These are phyloP conservation scores for Talaromyces sp. DNA, from an alignment of 2,329 filamentous ascomycete genomes.

Conservation along the genomic window DNA sequence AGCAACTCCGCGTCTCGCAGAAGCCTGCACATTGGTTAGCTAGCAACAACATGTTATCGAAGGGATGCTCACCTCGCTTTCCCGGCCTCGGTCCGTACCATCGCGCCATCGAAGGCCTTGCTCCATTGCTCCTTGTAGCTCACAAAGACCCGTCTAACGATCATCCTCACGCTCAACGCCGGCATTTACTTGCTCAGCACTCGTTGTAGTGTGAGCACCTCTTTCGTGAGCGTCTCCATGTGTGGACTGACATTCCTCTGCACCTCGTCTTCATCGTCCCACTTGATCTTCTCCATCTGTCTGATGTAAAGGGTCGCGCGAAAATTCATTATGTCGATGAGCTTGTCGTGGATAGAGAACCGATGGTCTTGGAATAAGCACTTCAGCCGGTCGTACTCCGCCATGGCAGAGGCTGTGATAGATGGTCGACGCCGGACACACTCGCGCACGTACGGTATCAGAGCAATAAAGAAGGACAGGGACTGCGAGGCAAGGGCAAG, in stretches of 20 bases:
- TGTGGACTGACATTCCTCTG: conserved; percentile 59
- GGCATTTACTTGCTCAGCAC: conserved; percentile 78
- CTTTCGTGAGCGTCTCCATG: conserved; percentile 82
- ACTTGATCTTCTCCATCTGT: conserved; percentile 69
- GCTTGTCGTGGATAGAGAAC: conserved; percentile 82
- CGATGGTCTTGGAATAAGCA: conserved; percentile 84
- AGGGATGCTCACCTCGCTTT: conserved; percentile 61
- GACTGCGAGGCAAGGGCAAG: conserved; percentile 87
- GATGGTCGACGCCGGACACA: conserved; percentile 73
- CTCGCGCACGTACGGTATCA: conserved; percentile 87
- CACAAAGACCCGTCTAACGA: conserved; percentile 80
- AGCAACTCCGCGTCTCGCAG: conserved; percentile 72
- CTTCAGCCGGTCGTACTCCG: conserved; percentile 83
- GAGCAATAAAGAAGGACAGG: conserved; percentile 76
- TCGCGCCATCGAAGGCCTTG: conserved; percentile 62
- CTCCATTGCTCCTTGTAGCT: conserved; percentile 78
- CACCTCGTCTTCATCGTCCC: conserved; percentile 55
- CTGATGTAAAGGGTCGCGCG: conserved; percentile 70
- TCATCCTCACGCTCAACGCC: conserved; percentile 70
- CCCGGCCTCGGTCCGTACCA: conserved; percentile 63
- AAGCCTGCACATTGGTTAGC: conserved; percentile 54
- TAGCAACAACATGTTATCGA: background rate
- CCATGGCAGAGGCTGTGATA: conserved; percentile 56
- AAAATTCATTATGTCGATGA: conserved; percentile 85
- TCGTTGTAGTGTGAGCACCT: conserved; percentile 77